phyloP scores from a whole-genome alignment of 495 filamentous ascomycete species.

The Aspergillus diversus region DNA sequence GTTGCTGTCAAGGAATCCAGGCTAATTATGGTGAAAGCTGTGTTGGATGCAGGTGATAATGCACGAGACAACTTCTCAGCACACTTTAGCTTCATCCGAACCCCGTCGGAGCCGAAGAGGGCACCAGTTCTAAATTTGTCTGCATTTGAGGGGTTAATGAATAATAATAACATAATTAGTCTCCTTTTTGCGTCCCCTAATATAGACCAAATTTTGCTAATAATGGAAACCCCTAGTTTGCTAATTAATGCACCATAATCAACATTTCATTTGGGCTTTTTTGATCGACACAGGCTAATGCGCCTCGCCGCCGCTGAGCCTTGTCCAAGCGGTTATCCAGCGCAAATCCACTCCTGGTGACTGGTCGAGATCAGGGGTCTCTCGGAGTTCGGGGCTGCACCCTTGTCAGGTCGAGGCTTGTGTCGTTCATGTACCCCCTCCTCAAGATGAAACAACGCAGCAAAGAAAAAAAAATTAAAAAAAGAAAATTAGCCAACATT shows the following conservation, averaged over 20 bases:
- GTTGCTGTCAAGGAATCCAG: background rate
- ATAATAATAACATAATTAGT: background rate
- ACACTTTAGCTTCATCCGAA: slow-evolving; percentile 2
- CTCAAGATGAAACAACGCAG: too few species aligned
- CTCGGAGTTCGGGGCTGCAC: too few species aligned
- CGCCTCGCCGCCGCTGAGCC: too few species aligned
- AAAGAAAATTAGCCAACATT: background rate
- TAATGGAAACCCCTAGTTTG: background rate
- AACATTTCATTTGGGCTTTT: background rate
- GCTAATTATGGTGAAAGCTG: slow-evolving; percentile 13
- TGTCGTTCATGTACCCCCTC: too few species aligned
- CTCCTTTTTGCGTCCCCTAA: background rate
- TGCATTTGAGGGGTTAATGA: background rate
- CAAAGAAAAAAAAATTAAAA: background rate
- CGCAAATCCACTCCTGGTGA: too few species aligned
- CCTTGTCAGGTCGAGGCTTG: too few species aligned
- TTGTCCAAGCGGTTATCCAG: too few species aligned
- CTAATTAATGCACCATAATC: background rate
- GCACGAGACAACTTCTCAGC: background rate
- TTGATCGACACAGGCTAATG: background rate
- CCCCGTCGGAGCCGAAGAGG: background rate
- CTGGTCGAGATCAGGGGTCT: too few species aligned
- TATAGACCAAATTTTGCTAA: background rate
- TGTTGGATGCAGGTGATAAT: slow-evolving; percentile 11
- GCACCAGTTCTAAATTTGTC: background rate